Base-by-base conservation (phyloP, 148 eudicot genomes). In the Fallopia convolvulus region DNA sequence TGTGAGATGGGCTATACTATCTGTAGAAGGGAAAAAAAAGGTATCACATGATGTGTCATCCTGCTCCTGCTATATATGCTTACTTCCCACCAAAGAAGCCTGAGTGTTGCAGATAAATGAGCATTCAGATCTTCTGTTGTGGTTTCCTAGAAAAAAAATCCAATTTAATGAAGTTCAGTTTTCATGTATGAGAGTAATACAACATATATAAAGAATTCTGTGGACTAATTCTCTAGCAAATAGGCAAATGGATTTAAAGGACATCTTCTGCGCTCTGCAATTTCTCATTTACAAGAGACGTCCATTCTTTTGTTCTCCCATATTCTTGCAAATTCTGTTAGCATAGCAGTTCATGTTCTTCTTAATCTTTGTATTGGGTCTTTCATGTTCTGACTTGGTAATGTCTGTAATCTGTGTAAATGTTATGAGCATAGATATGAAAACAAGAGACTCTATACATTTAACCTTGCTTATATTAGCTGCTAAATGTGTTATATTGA, bases 401-500 rank as follows among this genome's bases (percentile, higher is more conserved):
- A 50, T 50, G 18, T 33, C 39, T 63, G 39, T 30, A 30, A 30
- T 8, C 30, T 26, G 39, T 30, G 39, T 30, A 63, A 2, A 26
- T 26, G 2, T 33, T 39, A 68, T 33, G 17, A 32, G n/a, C n/a
- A 13, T 36, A 15, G 72, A 33, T 68, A 3, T 39, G 36, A n/a
- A 36, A 68, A 65, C 77, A 32, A 61, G 50, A 41, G 50, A 41
- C 47, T 39, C 8, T 5, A n/a, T 47, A 63, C 8, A 9, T 7
- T 65, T 65, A 6, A 10, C 17, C 8, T 42, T 53, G n/a, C 49
- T 77, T 70, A 12, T 71, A 5, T 32, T 23, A 44, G 40, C 30
- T 60, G 44, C 30, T 65, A 68, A 72, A 12, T 72, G 53, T 68
- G 8, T 79, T 74, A 44, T 36, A 17, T 46, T 74, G 48, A 75